Evolutionary conservation across 768 basidiomycete species (phyloP), one percentile per base, ranked within the genome.

Genomic region (Strobilomyces echinocephalus): DNA sequence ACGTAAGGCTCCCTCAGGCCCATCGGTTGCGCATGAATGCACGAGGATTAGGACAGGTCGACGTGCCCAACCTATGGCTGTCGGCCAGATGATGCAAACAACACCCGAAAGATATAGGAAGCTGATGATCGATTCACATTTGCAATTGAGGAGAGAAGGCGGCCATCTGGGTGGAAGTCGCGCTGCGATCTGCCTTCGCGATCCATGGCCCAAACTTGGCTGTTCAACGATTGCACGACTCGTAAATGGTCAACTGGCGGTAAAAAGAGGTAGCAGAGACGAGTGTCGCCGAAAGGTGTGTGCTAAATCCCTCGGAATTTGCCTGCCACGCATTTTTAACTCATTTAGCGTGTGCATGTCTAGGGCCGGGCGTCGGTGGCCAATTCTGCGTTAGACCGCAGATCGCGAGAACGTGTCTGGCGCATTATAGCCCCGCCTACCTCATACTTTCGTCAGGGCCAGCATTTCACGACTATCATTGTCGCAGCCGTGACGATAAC

Each of bases 91-190:
- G 39, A 53, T 42, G 52, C 49, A 42, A 55, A 38, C 54, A 41
- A 20, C 43, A 49, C 53, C n/a, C n/a, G 30, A 35, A 60, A 47
- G 16, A 28, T 46, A 42, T 51, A 30, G 28, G 52, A 42, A 53
- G 43, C 42, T 46, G 33, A 33, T 35, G 42, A 65, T 67, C 60
- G 31, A 47, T 52, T 57, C 45, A 34, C 58, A 57, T 60, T 68
- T 60, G 54, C 55, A 60, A 68, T 60, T 46, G 40, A 43, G 20
- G 44, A 46, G 41, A 44, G 43, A 49, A 10, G 24, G 20, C 11
- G 46, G 43, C 24, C 41, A 21, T 36, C 39, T 24, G 26, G 34
- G 18, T 21, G 30, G 24, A 34, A 15, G 24, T 48, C 41, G 21
- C 34, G 39, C 52, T 53, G 56, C 41, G 51, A 42, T 53, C 15